phyloP scores from a whole-genome alignment of 306 rosid genomes.

The Fagus crenata region DNA sequence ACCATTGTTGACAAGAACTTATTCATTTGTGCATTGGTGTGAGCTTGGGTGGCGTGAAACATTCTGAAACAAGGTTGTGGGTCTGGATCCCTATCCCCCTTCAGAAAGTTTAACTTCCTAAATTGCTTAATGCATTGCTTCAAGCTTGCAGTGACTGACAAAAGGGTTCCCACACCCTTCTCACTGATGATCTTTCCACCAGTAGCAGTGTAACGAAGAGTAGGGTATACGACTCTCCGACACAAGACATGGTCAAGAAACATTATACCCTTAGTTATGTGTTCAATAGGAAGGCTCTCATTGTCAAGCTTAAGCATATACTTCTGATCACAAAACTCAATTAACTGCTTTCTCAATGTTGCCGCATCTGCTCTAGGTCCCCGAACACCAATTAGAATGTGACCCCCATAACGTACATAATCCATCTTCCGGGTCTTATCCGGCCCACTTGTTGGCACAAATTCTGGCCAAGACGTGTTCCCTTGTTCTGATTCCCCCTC shows the following conservation, averaged over 20 bases:
- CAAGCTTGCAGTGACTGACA: conserved; percentile 90
- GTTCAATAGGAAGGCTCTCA: conserved; percentile 91
- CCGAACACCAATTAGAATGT: conserved; percentile 79
- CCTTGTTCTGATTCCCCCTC: conserved; percentile 87
- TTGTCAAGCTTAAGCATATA: conserved; percentile 88
- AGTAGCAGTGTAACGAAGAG: conserved; percentile 89
- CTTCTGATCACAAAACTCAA: conserved; percentile 91
- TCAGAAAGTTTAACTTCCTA: conserved; percentile 78
- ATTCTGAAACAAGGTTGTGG: conserved; percentile 97
- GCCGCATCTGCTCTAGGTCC: conserved; percentile 94
- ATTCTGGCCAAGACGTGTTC: conserved; percentile 98
- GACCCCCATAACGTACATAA: conserved; percentile 82
- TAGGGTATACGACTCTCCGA: conserved; percentile 91
- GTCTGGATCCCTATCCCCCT: conserved; percentile 95
- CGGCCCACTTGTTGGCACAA: conserved; percentile 96
- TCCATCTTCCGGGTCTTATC: conserved; percentile 97
- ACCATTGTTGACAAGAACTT: conserved; percentile 86
- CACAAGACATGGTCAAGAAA: conserved; percentile 93
- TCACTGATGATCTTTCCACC: conserved; percentile 96
- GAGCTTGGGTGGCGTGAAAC: conserved; percentile 98
- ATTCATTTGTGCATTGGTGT: conserved; percentile 97
- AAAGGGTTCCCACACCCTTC: conserved; percentile 94
- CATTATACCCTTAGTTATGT: conserved; percentile 95
- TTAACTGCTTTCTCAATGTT: conserved; percentile 74
- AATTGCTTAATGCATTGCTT: conserved; percentile 90